These are phyloP conservation scores for Heterococcus sp. DNA, from an alignment of 108 stramenopile genomes.

Conservation along the genomic window DNA sequence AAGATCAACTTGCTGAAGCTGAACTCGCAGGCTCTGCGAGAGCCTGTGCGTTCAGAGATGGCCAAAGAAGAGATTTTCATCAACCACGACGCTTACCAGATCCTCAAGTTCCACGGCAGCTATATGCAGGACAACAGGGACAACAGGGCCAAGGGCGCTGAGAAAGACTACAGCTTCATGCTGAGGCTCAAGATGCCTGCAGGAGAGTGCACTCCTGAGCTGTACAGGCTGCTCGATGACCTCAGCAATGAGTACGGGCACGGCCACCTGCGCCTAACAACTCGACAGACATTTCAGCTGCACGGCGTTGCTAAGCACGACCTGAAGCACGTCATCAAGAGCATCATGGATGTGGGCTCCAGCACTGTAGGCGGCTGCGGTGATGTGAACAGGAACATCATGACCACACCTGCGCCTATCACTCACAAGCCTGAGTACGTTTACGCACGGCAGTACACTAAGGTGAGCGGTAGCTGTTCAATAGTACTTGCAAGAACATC, in stretches of 20 bases:
- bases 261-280: conserved; percentile 89
- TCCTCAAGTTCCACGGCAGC: conserved; percentile 91
- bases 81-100: conserved; percentile 51
- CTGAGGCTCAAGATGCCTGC: conserved; percentile 94
- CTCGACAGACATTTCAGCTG: conserved; percentile 95
- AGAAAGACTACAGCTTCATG: conserved; percentile 93
- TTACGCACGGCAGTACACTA: conserved; percentile 68
- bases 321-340: conserved; percentile 88
- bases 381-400: conserved; percentile 93
- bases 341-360: conserved; percentile 92
- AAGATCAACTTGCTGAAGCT: conserved; percentile 33
- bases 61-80: conserved; percentile 53
- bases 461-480: conserved; percentile 13
- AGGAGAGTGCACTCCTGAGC: conserved; percentile 84
- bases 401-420: conserved; percentile 89
- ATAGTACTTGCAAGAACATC: no score
- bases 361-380: conserved; percentile 95
- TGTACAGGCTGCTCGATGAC: conserved; percentile 85
- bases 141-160: conserved; percentile 59
- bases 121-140: conserved; percentile 95
- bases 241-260: conserved; percentile 79
- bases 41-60: conserved; percentile 39
- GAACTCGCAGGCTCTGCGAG: conserved; percentile 29
- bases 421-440: conserved; percentile 64
- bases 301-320: conserved; percentile 92